Base-by-base conservation (phyloP, 257 asterid genomes). In the Petrea volubilis region DNA sequence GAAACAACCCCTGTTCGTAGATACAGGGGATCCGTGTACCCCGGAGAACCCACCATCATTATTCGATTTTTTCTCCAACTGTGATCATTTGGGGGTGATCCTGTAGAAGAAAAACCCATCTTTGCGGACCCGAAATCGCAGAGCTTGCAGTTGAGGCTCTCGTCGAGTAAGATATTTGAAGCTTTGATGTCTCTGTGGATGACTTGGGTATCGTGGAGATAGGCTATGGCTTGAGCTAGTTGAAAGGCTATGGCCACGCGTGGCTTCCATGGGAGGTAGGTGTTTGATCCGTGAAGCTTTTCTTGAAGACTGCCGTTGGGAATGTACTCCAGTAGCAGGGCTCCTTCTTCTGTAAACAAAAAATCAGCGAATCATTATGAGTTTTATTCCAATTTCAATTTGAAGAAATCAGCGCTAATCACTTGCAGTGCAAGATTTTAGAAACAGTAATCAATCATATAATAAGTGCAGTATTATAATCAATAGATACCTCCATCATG, bases 111-210 rank as follows among this genome's bases (percentile, higher is more conserved):
- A 25, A 88, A 88, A 9, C 93, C 96, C 79, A 90, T 72, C 62
- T 79, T 88, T 0, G 96, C 86, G 0, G 97, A 88, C 20, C 97
- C 96, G 28, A 91, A 87, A 67, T 91, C 97, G 60, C 96, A 91
- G 55, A 91, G 87, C 76, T 89, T 91, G 80, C 95, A 84, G 49
- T 83, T 82, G 27, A 89, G 70, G 2, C 75, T 41, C 5, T 63
- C 70, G 56, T 91, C 96, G 13, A 91, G 71, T 0, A 91, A 31
- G 4, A 91, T 67, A 76, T 91, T 91, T 0, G 97, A 84, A 1
- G 95, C 70, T 70, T 91, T 89, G 73, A 91, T 80, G 74, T 91
- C 97, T 3, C 91, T 89, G 25, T 91, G 97, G 70, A 87, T 80
- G 68, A 91, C 77, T 61, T 85, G 94, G 17, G 60, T 70, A 0